Base-by-base conservation (phyloP, 805 yeast species). In the Ogataea paraovalis region DNA sequence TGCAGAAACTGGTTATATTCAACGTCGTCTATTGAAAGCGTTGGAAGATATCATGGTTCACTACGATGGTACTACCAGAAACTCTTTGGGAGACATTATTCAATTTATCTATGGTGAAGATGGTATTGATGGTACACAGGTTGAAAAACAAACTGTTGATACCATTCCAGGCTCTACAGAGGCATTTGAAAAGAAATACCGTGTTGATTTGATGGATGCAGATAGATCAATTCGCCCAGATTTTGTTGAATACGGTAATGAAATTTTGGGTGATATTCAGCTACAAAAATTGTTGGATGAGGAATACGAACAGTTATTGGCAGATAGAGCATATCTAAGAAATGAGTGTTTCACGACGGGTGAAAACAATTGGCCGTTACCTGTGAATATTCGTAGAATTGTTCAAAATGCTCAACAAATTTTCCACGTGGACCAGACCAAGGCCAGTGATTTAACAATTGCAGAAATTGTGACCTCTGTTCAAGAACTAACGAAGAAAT, bases 71-170 rank as follows among this genome's bases (percentile, higher is more conserved):
- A 92, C 99, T 13, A 91, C 97, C 0, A 85, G 99, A 74, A 94
- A 94, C 69, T 95, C 99, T 4, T 73, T 94, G 54, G 99, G 99
- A 62, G 97, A 92, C 65, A 79, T 94, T 53, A 87, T 94, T 60
- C 98, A 94, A 73, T 94, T 94, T 70, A 79, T 91, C 51, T 94
- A 94, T 63, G 99, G 99, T 76, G 99, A 94, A 70, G 99, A 94
- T 73, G 99, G 99, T 71, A 76, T 94, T 60, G 99, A 94, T 75
- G 99, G 96, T 62, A 87, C 97, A 25, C 96, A 91, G 65, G 97
- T 94, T 52, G 99, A 94, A 68, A 90, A 87, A 64, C 99, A 94
- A 71, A 80, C 96, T 10, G 80, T 94, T 48, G 99, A 94, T 64
- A 87, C 97, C 2, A 87, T 94, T 61, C 96, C 97, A 32, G 97